phyloP scores from a whole-genome alignment of 140 eudicot species.

The Artemisia princeps region DNA sequence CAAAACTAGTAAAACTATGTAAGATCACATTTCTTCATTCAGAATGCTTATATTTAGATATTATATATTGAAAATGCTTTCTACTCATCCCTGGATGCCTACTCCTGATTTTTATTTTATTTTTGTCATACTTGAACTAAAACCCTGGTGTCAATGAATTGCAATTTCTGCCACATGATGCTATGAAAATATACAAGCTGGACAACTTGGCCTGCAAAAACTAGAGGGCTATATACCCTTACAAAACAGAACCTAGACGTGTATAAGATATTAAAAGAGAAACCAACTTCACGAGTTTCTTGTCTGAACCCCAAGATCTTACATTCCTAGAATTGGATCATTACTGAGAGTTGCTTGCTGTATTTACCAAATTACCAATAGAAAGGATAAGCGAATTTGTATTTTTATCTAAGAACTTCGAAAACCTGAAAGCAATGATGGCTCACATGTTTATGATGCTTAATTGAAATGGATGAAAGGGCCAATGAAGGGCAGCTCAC shows the following conservation, averaged over 20 bases:
- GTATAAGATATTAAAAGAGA: no score
- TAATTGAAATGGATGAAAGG: background rate
- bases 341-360: background rate
- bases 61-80: background rate
- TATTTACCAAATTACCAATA: background rate
- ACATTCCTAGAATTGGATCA: conserved; percentile 1
- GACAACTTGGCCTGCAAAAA: no score
- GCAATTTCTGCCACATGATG: no score
- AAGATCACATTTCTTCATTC: conserved; percentile 31
- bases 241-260: no score
- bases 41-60: conserved; percentile 8
- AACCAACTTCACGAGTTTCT: no score
- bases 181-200: no score
- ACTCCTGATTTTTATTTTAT: no score
- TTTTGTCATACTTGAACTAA: no score
- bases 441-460: background rate
- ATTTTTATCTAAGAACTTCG: background rate
- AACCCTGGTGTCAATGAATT: no score
- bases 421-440: conserved; percentile 1
- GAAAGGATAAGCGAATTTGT: background rate
- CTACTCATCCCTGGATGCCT: background rate
- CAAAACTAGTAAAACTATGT: conserved; percentile 52
- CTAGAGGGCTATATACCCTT: no score
- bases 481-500: no score
- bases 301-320: conserved; percentile 5